Percentiles rank a stretch among this genome's conserved stretches.
phyloP scores from a whole-genome alignment of 2,329 filamentous ascomycete genomes.

The Gaeumannomyces tritici region DNA sequence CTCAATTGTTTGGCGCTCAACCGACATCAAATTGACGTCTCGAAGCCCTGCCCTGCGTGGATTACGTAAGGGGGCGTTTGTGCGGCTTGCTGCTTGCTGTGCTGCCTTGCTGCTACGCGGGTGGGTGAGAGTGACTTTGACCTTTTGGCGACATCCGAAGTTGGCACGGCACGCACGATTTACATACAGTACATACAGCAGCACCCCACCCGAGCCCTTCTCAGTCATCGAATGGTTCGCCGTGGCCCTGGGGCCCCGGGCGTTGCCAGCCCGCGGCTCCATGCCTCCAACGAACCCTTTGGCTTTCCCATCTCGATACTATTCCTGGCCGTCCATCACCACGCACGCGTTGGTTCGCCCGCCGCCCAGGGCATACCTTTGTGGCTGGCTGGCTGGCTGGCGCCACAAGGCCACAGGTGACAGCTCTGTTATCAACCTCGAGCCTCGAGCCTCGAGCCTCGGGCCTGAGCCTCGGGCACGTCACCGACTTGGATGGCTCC shows the following conservation, averaged over 20 bases:
- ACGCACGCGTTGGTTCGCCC: neutral
- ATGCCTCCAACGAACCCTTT: neutral
- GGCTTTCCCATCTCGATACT: neutral
- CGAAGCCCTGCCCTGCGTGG: too few relatives aligned
- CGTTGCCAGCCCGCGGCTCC: neutral
- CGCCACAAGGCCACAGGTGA: neutral
- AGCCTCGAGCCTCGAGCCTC: neutral
- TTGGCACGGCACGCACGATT: neutral
- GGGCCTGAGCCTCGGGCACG: neutral
- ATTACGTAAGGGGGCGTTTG: too few relatives aligned
- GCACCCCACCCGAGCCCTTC: neutral
- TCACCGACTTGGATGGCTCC: neutral
- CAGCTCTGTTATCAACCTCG: neutral
- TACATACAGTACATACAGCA: too few relatives aligned
- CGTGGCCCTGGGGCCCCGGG: neutral
- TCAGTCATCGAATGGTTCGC: neutral
- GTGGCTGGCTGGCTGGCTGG: neutral
- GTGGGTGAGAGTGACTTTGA: neutral
- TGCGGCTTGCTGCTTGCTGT: neutral
- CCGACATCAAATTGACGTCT: too few relatives aligned
- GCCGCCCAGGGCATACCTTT: neutral
- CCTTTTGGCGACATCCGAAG: neutral
- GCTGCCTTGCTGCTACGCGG: too few relatives aligned
- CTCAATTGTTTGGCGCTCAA: too few relatives aligned
- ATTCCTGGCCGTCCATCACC: neutral